Percentiles rank a stretch among this genome's conserved stretches.
Conservation (phyloP, 306 rosid species). For the Trifolium dubium region DNA sequence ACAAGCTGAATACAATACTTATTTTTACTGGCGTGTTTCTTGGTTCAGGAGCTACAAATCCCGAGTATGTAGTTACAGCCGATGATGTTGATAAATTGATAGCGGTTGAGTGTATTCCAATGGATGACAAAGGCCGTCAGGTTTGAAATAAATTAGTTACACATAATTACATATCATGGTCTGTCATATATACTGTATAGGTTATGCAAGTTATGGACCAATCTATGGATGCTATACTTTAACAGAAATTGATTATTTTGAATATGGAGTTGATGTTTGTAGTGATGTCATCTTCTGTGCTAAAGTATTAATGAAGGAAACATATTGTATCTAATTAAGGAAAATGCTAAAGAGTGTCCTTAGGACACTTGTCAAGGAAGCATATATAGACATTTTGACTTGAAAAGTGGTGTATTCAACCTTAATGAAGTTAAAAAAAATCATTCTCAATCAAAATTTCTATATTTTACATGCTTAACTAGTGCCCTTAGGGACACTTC, state of each 20-base stretch:
- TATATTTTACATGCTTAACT: no score
- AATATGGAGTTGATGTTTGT: neutral
- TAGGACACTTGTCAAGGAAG: no score
- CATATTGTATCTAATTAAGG: neutral
- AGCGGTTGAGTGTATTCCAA: conserved; percentile 98
- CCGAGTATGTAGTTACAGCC: conserved; percentile 89
- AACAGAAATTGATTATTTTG: conserved; percentile 13
- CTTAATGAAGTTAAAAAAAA: no score
- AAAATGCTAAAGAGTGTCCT: no score
- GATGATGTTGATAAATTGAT: conserved; percentile 92
- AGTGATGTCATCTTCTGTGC: neutral
- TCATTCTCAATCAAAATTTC: no score
- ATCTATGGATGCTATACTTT: conserved; percentile 19
- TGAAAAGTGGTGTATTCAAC: no score
- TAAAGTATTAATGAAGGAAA: conserved; percentile 11
- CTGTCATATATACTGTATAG: conserved; percentile 15
- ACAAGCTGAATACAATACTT: conserved; percentile 26
- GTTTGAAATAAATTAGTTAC: conserved; percentile 52
- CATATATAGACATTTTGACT: no score
- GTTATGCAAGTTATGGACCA: neutral
- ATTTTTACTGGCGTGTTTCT: conserved; percentile 6
- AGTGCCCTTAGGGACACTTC: no score
- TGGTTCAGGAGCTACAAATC: conserved; percentile 93
- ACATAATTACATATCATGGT: conserved; percentile 7
- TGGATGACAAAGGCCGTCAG: conserved; percentile 94